A percentile compares a stretch with the other conserved stretches of the same genome.
Evolutionary conservation across 2,329 filamentous ascomycete species (phyloP).

Genomic region (Cytospora leucostoma): DNA sequence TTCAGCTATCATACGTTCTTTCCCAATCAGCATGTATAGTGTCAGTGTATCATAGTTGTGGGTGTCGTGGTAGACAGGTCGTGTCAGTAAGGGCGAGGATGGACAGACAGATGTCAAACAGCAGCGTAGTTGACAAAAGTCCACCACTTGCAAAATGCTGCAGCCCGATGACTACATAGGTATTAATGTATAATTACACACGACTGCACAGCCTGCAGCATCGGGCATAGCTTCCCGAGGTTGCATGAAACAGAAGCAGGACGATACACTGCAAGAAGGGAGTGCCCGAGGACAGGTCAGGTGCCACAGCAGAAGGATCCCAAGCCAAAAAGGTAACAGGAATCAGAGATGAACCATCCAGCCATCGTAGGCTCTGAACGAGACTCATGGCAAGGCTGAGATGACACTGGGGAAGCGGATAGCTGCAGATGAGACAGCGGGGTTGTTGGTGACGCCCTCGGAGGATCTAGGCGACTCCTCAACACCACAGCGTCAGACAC

Average conservation of each 20-base stretch:
- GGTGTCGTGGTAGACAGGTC: neutral
- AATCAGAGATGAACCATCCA: neutral
- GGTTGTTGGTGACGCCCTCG: neutral
- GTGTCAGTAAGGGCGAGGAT: neutral
- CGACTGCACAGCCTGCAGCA: slow-evolving; percentile 14
- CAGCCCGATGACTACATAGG: too few species aligned
- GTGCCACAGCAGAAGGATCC: slow-evolving; percentile 15
- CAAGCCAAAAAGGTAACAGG: slow-evolving; percentile 1
- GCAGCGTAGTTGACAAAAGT: neutral
- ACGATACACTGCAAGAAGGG: slow-evolving; percentile 16
- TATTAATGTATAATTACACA: neutral
- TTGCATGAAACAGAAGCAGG: slow-evolving; percentile 8
- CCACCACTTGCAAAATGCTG: neutral
- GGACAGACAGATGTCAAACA: neutral
- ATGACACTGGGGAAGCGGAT: slow-evolving; percentile 1
- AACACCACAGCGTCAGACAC: neutral
- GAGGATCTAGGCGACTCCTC: neutral
- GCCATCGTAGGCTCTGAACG: neutral
- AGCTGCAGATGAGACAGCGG: slow-evolving; percentile 25
- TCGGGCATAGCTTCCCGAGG: slow-evolving; percentile 20
- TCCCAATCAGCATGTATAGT: neutral
- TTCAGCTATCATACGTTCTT: too few species aligned
- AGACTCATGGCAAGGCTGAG: slow-evolving; percentile 17
- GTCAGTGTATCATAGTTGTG: neutral
- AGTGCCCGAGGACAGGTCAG: slow-evolving; percentile 18